A percentile compares a stretch with the other conserved stretches of the same genome.
These are phyloP conservation scores for Suillus subluteus DNA, from an alignment of 768 basidiomycete genomes.

Conservation along the genomic window DNA sequence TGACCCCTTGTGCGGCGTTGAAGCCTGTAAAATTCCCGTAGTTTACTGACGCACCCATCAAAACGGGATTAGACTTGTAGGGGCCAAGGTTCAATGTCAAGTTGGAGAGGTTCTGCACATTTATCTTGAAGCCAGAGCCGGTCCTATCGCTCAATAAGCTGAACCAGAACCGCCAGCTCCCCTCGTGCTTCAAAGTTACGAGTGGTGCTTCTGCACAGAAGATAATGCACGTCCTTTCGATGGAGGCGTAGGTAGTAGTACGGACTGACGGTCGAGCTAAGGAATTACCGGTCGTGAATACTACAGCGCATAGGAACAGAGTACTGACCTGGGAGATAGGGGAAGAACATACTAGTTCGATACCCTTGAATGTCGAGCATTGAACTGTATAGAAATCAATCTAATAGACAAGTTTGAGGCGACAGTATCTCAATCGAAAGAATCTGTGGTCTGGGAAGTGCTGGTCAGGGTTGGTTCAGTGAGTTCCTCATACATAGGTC, in stretches of 20 bases:
- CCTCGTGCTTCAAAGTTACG: background rate
- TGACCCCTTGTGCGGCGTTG: conserved; percentile 51
- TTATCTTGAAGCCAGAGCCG: conserved; percentile 56
- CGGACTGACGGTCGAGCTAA: background rate
- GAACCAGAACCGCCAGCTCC: background rate
- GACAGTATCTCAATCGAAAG: background rate
- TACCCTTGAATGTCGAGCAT: background rate
- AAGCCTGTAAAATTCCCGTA: conserved; percentile 49
- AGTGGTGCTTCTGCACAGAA: background rate
- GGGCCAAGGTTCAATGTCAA: conserved; percentile 49
- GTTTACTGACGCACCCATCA: conserved; percentile 52
- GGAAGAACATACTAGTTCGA: background rate
- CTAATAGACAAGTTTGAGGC: background rate
- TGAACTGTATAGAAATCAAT: background rate
- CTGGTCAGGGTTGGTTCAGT: background rate
- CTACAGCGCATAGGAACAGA: background rate
- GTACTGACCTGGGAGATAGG: background rate
- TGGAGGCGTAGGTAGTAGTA: background rate
- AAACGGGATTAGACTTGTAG: conserved; percentile 51
- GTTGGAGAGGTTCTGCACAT: conserved; percentile 45
- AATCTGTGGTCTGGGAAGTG: background rate
- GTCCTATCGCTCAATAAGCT: conserved; percentile 39
- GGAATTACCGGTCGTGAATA: too few relatives aligned
- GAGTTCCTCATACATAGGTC: background rate
- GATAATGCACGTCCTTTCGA: background rate